phyloP scores from a whole-genome alignment of 1,284 basidiomycete species.

The Pterulicium gracile region DNA sequence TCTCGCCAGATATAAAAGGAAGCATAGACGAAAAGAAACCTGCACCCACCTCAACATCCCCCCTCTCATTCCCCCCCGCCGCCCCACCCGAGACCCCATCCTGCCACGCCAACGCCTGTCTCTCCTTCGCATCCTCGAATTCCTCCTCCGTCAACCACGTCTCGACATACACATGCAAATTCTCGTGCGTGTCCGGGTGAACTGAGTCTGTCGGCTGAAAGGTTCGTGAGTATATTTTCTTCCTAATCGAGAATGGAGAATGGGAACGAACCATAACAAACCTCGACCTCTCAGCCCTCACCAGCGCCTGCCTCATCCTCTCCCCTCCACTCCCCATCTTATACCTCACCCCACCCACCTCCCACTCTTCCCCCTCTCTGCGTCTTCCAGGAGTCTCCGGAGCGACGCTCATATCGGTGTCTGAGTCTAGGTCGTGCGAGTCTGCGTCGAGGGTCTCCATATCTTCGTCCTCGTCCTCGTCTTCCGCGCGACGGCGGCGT shows the following conservation, averaged over 20 bases:
- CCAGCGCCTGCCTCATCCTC: constrained; percentile 50
- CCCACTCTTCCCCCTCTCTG: constrained; percentile 66
- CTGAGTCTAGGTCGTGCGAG: constrained; percentile 18
- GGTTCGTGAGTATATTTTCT: constrained; percentile 7
- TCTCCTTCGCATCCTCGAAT: constrained; percentile 50
- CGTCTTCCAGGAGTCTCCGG: constrained; percentile 36
- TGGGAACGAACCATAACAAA: constrained; percentile 55
- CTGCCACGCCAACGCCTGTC: constrained; percentile 48
- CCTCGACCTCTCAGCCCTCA: constrained; percentile 56
- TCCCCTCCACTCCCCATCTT: constrained; percentile 66
- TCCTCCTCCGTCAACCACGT: constrained; percentile 69
- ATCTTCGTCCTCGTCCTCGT: constrained; percentile 26
- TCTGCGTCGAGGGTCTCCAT: constrained; percentile 18
- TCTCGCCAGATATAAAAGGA: too few species aligned
- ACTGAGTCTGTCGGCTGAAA: constrained; percentile 61
- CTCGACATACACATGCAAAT: constrained; percentile 61
- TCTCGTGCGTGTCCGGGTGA: constrained; percentile 58
- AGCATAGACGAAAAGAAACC: not conserved
- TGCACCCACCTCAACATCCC: not conserved
- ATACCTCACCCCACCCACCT: constrained; percentile 51
- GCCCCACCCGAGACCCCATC: not conserved
- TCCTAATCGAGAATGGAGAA: constrained; percentile 5
- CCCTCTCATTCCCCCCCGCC: not conserved
- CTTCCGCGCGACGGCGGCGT: too few species aligned
- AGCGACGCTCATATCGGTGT: constrained; percentile 34